These are phyloP conservation scores for Dovyalis caffra DNA, from an alignment of 345 rosid genomes.

Conservation along the genomic window DNA sequence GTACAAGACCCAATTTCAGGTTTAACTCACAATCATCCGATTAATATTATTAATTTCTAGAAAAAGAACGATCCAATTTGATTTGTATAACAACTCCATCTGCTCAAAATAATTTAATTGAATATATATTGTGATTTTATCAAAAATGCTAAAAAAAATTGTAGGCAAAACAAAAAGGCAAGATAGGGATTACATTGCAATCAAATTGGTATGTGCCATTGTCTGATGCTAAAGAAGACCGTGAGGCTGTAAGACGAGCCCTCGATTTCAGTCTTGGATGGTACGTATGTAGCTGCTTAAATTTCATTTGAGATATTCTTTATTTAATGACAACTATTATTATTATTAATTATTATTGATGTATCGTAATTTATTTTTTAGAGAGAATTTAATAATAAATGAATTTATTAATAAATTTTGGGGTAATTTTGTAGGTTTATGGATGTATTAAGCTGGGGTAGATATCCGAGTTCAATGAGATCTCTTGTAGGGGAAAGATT, in stretches of 20 bases:
- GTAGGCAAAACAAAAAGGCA: neutral
- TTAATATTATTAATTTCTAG: neutral
- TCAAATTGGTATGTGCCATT: neutral
- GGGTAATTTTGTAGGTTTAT: neutral
- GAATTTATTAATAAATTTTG: no score
- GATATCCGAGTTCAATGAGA: constrained; percentile 1
- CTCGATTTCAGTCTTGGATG: neutral
- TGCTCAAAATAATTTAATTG: no score
- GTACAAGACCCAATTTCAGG: neutral
- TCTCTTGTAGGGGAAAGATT: neutral
- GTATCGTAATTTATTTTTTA: no score
- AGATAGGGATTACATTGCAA: neutral
- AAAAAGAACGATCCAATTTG: no score
- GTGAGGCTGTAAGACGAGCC: neutral
- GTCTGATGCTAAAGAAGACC: neutral
- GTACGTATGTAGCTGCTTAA: neutral
- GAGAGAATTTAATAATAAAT: no score
- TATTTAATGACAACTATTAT: no score
- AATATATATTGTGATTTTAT: no score
- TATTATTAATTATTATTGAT: no score
- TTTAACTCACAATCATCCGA: neutral
- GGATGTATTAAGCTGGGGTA: neutral
- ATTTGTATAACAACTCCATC: no score
- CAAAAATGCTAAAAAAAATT: neutral
- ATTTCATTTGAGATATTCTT: no score